Evolutionary conservation across 257 asterid species (phyloP).

Genomic region (Ocimum tenuiflorum): DNA sequence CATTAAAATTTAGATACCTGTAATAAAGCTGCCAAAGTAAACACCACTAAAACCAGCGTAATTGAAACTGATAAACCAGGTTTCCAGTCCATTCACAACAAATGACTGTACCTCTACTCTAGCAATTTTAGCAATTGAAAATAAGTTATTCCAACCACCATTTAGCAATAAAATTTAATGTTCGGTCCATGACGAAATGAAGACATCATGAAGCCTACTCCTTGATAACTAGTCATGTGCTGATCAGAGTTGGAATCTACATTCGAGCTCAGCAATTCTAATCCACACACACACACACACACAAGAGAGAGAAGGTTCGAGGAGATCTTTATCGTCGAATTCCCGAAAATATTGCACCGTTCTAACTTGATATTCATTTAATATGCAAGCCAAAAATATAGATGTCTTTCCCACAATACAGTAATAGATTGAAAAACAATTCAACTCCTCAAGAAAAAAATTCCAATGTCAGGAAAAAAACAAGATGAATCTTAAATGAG

Average conservation of each 20-base stretch:
- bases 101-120: background rate
- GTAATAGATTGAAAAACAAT: background rate
- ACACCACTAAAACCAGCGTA: background rate
- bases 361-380: constrained; percentile 1
- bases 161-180: background rate
- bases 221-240: too few relatives aligned
- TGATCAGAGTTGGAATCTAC: too few relatives aligned
- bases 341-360: background rate
- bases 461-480: constrained; percentile 6
- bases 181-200: background rate
- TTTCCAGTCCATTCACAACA: background rate
- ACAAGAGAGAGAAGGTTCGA: too few relatives aligned
- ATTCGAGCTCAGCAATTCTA: too few relatives aligned
- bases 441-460: constrained; percentile 5
- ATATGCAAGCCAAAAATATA: background rate
- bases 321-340: too few relatives aligned
- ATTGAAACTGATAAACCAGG: background rate
- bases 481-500: background rate
- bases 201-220: too few relatives aligned
- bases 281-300: too few relatives aligned
- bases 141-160: background rate
- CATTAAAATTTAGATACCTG: background rate
- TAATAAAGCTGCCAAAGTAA: background rate
- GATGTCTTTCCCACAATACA: background rate
- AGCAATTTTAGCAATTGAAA: background rate